A percentile compares a stretch with the other conserved stretches of the same genome.
Conservation (phyloP, 2,329 filamentous ascomycete species). For the Phialemonium atrogriseum region DNA sequence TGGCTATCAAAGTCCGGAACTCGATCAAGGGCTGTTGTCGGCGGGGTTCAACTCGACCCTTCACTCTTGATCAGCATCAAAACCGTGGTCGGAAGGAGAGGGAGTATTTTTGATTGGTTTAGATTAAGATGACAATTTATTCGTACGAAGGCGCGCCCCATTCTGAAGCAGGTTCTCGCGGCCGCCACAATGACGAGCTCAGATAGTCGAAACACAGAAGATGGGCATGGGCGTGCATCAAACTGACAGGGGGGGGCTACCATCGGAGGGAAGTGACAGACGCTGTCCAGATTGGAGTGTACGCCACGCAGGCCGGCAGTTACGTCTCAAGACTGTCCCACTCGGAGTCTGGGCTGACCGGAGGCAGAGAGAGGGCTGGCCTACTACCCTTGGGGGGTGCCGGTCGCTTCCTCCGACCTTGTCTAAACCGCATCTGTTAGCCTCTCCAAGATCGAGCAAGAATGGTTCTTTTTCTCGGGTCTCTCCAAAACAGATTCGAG, state of each 20-base stretch:
- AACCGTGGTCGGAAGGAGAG: constrained; percentile 11
- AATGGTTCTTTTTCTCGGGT: too few relatives aligned
- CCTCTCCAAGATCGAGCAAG: neutral
- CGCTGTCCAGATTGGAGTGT: constrained; percentile 6
- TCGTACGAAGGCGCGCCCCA: constrained; percentile 1
- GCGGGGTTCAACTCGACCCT: too few relatives aligned
- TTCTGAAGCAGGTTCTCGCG: neutral
- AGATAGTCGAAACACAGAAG: neutral
- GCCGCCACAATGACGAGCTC: neutral
- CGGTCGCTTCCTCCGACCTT: neutral
- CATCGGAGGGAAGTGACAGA: neutral
- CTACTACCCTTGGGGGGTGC: neutral
- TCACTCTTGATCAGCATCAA: constrained; percentile 1
- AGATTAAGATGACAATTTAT: constrained; percentile 14
- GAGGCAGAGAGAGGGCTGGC: neutral
- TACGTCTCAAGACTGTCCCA: constrained; percentile 1
- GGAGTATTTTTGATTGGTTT: constrained; percentile 12
- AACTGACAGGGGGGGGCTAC: neutral
- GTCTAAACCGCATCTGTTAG: neutral
- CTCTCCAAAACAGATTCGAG: too few relatives aligned
- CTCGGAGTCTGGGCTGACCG: neutral
- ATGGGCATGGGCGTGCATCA: neutral
- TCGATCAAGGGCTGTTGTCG: too few relatives aligned
- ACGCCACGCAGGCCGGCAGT: constrained; percentile 11
- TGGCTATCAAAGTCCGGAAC: neutral